Percentiles rank a stretch among this genome's conserved stretches.
These are phyloP conservation scores for Trichoderma harzianum DNA, from an alignment of 2,329 filamentous ascomycete genomes.

Conservation along the genomic window DNA sequence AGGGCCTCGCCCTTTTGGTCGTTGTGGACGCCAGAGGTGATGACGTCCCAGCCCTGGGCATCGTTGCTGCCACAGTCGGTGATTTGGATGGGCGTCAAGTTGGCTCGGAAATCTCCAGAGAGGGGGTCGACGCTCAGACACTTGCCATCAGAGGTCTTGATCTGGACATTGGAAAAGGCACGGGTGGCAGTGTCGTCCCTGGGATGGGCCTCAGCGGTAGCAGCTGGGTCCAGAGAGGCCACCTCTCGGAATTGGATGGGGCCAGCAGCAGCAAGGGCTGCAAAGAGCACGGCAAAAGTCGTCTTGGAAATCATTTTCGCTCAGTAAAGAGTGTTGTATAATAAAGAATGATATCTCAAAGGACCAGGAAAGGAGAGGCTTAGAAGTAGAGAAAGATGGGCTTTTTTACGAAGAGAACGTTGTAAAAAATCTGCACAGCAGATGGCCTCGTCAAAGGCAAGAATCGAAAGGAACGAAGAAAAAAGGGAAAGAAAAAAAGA, in stretches of 20 bases:
- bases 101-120: constrained; percentile 47
- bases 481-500: constrained; percentile 12
- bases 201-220: constrained; percentile 44
- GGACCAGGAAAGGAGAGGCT: neutral
- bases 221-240: constrained; percentile 40
- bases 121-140: constrained; percentile 47
- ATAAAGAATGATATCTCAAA: neutral
- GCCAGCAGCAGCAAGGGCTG: constrained; percentile 16
- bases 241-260: constrained; percentile 27
- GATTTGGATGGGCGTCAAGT: constrained; percentile 45
- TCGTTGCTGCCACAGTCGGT: constrained; percentile 41
- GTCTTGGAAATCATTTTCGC: constrained; percentile 10
- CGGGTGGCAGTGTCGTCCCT: constrained; percentile 43
- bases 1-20: constrained; percentile 45
- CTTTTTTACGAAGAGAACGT: constrained; percentile 12
- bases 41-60: constrained; percentile 47
- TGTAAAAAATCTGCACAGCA: constrained; percentile 22
- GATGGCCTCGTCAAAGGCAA: constrained; percentile 21
- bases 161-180: constrained; percentile 42
- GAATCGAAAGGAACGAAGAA: constrained; percentile 16
- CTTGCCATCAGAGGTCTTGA: constrained; percentile 42
- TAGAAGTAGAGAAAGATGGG: neutral
- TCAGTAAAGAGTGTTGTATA: neutral
- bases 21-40: constrained; percentile 51
- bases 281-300: constrained; percentile 1